Conservation (phyloP, 305 asterid genomes). For the Fraxinus ornus region DNA sequence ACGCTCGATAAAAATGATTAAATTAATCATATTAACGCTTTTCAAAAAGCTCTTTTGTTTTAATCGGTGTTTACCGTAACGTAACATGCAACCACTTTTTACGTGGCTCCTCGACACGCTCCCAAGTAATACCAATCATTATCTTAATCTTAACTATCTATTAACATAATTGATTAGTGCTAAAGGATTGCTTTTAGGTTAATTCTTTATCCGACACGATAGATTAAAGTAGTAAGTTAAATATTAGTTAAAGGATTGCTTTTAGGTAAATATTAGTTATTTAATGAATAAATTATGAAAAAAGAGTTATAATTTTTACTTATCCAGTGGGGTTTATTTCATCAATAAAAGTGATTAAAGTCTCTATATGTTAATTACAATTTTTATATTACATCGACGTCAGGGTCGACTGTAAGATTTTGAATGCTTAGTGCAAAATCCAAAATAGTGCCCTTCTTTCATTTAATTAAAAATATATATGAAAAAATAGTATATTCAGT, state of each 20-base stretch:
- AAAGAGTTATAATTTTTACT: not conserved
- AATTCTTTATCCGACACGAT: not conserved
- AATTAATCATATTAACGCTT: not conserved
- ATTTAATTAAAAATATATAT: too few relatives aligned
- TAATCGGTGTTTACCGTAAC: not conserved
- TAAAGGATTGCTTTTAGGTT: not conserved
- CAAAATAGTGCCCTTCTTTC: not conserved
- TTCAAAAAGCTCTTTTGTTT: conserved; percentile 12
- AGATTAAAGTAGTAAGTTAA: not conserved
- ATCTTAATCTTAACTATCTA: not conserved
- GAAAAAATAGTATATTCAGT: too few relatives aligned
- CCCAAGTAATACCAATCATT: not conserved
- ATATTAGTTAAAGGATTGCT: too few relatives aligned
- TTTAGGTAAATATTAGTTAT: not conserved
- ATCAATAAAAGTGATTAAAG: too few relatives aligned
- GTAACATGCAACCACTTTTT: conserved; percentile 23
- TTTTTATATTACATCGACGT: too few relatives aligned
- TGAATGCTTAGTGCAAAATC: not conserved
- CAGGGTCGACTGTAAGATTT: not conserved
- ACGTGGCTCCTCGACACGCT: not conserved
- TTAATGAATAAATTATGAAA: not conserved
- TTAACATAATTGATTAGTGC: not conserved
- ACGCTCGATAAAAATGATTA: conserved; percentile 23
- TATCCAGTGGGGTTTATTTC: not conserved
- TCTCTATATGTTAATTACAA: not conserved